These are phyloP conservation scores for Dissophora ornata DNA, from an alignment of 192 early-diverging fungal genomes.

Conservation along the genomic window DNA sequence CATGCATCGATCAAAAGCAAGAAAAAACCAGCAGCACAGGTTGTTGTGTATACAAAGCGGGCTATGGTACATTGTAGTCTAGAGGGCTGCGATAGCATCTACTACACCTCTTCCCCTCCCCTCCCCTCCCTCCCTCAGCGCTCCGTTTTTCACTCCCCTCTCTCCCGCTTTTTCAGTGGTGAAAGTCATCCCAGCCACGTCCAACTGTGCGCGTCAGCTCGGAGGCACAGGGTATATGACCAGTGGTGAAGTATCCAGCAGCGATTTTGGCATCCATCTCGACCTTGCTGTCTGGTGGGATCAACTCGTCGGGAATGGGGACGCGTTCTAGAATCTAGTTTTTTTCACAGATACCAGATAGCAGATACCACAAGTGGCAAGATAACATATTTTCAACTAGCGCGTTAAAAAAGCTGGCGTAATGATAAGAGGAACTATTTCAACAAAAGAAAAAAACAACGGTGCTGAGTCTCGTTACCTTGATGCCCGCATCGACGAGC, in stretches of 20 bases:
- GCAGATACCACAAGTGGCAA: too few relatives aligned
- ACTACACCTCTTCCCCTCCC: too few relatives aligned
- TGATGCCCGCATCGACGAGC: slow-evolving; percentile 80
- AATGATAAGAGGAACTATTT: neutral
- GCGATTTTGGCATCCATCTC: slow-evolving; percentile 98
- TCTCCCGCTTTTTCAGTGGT: neutral
- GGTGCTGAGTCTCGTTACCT: slow-evolving; percentile 27
- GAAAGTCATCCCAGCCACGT: slow-evolving; percentile 84
- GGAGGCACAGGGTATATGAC: slow-evolving; percentile 64
- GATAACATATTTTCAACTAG: too few relatives aligned
- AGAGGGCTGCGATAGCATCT: too few relatives aligned
- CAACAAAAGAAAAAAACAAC: slow-evolving; percentile 2
- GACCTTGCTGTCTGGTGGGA: slow-evolving; percentile 92
- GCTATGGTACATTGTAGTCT: too few relatives aligned
- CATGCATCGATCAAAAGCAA: too few relatives aligned
- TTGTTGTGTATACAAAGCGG: too few relatives aligned
- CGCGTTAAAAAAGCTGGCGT: neutral
- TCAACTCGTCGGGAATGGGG: slow-evolving; percentile 87
- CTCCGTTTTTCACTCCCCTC: neutral
- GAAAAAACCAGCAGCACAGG: too few relatives aligned
- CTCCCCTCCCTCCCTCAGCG: too few relatives aligned
- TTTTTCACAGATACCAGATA: too few relatives aligned
- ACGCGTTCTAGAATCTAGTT: slow-evolving; percentile 89
- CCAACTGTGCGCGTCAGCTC: slow-evolving; percentile 80
- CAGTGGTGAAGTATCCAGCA: slow-evolving; percentile 89